Conservation (phyloP, 495 filamentous ascomycete species). For the Rusavskia elegans region DNA sequence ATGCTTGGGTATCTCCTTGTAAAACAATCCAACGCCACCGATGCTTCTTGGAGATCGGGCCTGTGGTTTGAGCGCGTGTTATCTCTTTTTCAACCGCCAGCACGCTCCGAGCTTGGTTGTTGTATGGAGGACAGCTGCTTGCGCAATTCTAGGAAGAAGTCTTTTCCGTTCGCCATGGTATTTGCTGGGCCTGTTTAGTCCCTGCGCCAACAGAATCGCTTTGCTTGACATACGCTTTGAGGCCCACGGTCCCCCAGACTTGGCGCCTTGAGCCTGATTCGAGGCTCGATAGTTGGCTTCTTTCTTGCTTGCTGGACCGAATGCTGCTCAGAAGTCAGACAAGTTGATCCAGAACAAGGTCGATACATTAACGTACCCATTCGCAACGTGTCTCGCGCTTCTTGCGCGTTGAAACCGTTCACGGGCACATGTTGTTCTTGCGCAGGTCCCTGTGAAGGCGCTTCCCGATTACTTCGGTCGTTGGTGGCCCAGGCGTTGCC, state of each 20-base stretch:
- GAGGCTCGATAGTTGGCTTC: conserved; percentile 23
- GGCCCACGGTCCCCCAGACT: conserved; percentile 30
- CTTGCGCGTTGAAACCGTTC: conserved; percentile 30
- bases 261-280: conserved; percentile 23
- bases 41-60: neutral
- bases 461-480: conserved; percentile 4
- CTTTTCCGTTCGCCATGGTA: conserved; percentile 36
- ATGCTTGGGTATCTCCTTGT: conserved; percentile 2
- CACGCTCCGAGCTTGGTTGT: conserved; percentile 20
- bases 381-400: conserved; percentile 26
- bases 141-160: conserved; percentile 37
- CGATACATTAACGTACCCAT: neutral
- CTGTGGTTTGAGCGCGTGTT: neutral
- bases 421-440: conserved; percentile 31
- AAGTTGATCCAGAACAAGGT: conserved; percentile 1
- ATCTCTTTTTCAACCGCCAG: conserved; percentile 23
- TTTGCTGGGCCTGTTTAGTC: conserved; percentile 22
- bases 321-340: neutral
- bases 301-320: conserved; percentile 18
- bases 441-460: conserved; percentile 5
- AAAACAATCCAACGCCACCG: neutral
- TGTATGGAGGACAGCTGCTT: conserved; percentile 32
- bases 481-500: conserved; percentile 9
- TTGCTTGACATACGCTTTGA: conserved; percentile 26
- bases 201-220: neutral